Conservation (phyloP, 495 filamentous ascomycete species). For the Penicillium coprophilum region DNA sequence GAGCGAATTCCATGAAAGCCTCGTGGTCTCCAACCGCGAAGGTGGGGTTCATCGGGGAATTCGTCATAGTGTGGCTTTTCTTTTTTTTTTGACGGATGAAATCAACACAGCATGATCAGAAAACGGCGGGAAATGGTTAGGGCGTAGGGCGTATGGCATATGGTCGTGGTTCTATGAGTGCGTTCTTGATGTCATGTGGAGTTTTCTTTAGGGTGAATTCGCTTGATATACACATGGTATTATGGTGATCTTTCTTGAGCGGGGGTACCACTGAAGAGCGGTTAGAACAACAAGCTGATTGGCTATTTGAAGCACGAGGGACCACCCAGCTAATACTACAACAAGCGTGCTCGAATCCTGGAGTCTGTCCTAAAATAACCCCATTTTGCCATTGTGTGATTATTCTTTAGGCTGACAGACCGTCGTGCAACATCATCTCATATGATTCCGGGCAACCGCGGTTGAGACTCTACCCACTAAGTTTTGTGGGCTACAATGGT, state of each 20-base stretch:
- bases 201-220: not conserved
- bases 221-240: no score
- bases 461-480: not conserved
- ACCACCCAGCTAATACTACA: no score
- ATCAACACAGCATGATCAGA: not conserved
- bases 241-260: not conserved
- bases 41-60: slow-evolving; percentile 27
- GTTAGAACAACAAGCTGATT: slow-evolving; percentile 2
- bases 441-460: not conserved
- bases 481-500: not conserved
- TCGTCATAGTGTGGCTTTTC: slow-evolving; percentile 2
- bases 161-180: no score
- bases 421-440: no score
- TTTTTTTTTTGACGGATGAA: no score
- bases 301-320: not conserved
- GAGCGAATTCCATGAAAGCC: slow-evolving; percentile 30
- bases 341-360: no score
- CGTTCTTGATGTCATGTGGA: no score
- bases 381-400: no score
- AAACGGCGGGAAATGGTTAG: no score
- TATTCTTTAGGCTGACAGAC: no score
- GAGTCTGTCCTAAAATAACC: no score
- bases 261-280: not conserved
- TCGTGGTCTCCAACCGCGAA: slow-evolving; percentile 30
- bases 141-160: no score